Evolutionary conservation across 2,329 filamentous ascomycete species (phyloP), one percentile per base, ranked within the genome.

Genomic region (Diplodia scrobiculata): DNA sequence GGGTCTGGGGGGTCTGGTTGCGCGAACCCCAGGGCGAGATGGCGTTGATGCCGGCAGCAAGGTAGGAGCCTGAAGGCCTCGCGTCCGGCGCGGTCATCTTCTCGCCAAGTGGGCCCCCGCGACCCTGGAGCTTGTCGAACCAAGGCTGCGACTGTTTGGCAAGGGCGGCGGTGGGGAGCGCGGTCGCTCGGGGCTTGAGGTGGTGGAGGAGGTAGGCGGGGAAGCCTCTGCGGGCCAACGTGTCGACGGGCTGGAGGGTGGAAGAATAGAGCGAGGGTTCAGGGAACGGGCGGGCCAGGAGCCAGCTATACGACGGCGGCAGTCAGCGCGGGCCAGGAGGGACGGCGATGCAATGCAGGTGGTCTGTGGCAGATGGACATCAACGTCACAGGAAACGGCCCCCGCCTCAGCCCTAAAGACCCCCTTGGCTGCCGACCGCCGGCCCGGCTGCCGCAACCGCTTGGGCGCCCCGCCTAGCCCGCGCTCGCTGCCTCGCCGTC

Each of bases 1-100:
- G 69, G 55, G 75, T 73, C 68, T 77, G 78, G 14, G 80, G 77
- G 0, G 77, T 78, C n/a, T 77, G 70, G 68, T 78, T 80, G 52
- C 80, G 74, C 63, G 79, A 80, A 48, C 75, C 73, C 81, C 81
- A 83, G 7, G 81, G 81, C 51, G 81, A 82, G 25, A 83, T 72
- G 53, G 79, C 80, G 68, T 73, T 77, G 68, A 78, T 73, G 63
- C 75, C 73, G 19, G 71, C 73, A 5, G 78, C 73, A 58, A 83
- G 74, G 69, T 82, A 82, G 63, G 78, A 79, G 69, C 76, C 77
- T 9, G 62, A 54, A 47, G 63, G 10, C 50, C 50, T 66, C 19
- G 51, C 36, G 52, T 66, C 65, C 55, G 65, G 55, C 65, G 55
- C 48, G 41, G 65, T 32, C 65, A 66, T 66, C 7, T 19, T 66